Conservation (phyloP, 306 rosid genomes). For the Oxytropis ochrocephala region DNA sequence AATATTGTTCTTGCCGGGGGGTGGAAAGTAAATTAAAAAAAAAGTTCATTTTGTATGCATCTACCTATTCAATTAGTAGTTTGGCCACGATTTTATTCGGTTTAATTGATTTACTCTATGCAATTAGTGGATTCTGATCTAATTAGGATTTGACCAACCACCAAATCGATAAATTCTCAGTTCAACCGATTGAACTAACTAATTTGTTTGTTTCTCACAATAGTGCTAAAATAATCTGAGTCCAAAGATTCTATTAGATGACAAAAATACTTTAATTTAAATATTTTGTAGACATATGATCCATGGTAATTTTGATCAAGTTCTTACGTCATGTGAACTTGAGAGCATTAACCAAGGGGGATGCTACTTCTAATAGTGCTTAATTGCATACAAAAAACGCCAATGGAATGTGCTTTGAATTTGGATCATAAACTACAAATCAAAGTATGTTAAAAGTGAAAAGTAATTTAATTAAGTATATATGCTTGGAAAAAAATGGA, state of each 20-base stretch:
- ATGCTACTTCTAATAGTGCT: not conserved
- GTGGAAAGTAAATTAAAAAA: too few species aligned
- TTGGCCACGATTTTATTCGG: too few species aligned
- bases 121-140: too few species aligned
- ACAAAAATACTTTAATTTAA: not conserved
- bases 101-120: too few species aligned
- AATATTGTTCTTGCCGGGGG: too few species aligned
- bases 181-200: not conserved
- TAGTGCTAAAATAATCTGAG: not conserved
- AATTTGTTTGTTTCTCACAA: too few species aligned
- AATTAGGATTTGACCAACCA: too few species aligned
- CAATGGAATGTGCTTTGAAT: not conserved
- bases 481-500: not conserved
- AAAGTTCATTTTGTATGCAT: too few species aligned
- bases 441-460: not conserved
- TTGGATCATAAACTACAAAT: not conserved
- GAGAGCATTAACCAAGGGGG: not conserved
- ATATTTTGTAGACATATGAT: not conserved
- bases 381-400: not conserved
- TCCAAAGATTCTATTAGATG: too few species aligned
- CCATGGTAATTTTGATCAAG: not conserved
- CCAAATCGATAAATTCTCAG: too few species aligned
- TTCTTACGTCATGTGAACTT: slow-evolving; percentile 13
- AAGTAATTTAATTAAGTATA: not conserved
- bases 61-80: too few species aligned